These are phyloP conservation scores for Tolypocladium album DNA, from an alignment of 2,329 filamentous ascomycete species.

Conservation along the genomic window DNA sequence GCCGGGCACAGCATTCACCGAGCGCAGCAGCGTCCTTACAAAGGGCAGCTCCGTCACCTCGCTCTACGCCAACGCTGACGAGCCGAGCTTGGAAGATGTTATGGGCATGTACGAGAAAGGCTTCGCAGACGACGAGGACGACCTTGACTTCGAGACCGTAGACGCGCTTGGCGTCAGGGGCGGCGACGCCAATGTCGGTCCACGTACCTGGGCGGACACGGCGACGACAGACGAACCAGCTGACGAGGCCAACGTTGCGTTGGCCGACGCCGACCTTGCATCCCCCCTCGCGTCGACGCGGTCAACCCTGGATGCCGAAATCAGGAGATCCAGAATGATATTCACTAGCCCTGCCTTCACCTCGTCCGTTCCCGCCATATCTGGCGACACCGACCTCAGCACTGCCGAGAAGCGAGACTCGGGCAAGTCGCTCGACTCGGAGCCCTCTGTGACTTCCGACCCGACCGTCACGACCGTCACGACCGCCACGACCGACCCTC, in stretches of 20 bases:
- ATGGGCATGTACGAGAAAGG: slow-evolving; percentile 60
- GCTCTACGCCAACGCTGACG: slow-evolving; percentile 40
- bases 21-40: slow-evolving; percentile 72
- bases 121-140: slow-evolving; percentile 33
- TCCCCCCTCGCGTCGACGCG: slow-evolving; percentile 9
- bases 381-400: slow-evolving; percentile 16
- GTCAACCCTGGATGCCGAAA: slow-evolving; percentile 25
- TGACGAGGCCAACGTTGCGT: slow-evolving; percentile 1
- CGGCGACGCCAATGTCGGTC: not conserved
- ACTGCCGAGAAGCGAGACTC: slow-evolving; percentile 36
- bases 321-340: slow-evolving; percentile 28
- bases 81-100: slow-evolving; percentile 54
- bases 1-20: slow-evolving; percentile 57
- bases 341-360: slow-evolving; percentile 27
- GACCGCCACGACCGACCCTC: slow-evolving; percentile 3
- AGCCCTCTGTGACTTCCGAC: slow-evolving; percentile 15
- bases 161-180: not conserved
- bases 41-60: slow-evolving; percentile 67
- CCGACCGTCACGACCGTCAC: slow-evolving; percentile 6
- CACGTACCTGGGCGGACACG: slow-evolving; percentile 4
- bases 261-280: slow-evolving; percentile 8
- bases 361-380: slow-evolving; percentile 27
- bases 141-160: not conserved
- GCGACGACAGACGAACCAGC: slow-evolving; percentile 1
- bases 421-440: slow-evolving; percentile 34